Evolutionary conservation across 768 basidiomycete genomes (phyloP).

Genomic region (Amanita subjunquillea): DNA sequence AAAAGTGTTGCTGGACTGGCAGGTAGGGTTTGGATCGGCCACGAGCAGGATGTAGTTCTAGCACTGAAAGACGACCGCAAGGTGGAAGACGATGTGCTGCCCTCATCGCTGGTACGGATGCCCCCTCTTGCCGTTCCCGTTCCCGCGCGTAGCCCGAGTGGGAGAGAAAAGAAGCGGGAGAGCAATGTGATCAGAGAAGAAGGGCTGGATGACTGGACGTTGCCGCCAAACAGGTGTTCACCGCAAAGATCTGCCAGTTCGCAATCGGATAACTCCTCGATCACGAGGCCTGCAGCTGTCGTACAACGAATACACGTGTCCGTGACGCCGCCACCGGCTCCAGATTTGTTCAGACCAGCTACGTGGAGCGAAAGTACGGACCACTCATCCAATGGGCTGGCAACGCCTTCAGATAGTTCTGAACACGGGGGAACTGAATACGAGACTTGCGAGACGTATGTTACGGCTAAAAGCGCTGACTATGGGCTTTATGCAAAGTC

Average conservation of each 20-base stretch:
- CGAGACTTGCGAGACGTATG: not conserved
- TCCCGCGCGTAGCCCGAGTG: not conserved
- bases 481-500: not conserved
- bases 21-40: constrained; percentile 1
- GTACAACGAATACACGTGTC: not conserved
- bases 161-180: constrained; percentile 2
- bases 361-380: not conserved
- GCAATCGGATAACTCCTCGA: not conserved
- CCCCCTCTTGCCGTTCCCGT: not conserved
- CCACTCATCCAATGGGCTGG: not conserved
- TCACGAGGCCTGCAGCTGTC: not conserved
- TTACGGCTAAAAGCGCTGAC: not conserved
- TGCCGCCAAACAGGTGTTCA: not conserved
- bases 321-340: not conserved
- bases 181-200: not conserved
- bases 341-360: not conserved
- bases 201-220: not conserved
- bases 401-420: not conserved
- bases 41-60: not conserved
- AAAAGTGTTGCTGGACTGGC: constrained; percentile 1
- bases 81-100: not conserved
- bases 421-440: not conserved
- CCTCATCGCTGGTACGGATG: not conserved
- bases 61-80: not conserved
- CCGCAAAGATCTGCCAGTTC: not conserved